phyloP scores from a whole-genome alignment of 1,139 yeast genomes.

The Scheffersomyces cryptocercus region DNA sequence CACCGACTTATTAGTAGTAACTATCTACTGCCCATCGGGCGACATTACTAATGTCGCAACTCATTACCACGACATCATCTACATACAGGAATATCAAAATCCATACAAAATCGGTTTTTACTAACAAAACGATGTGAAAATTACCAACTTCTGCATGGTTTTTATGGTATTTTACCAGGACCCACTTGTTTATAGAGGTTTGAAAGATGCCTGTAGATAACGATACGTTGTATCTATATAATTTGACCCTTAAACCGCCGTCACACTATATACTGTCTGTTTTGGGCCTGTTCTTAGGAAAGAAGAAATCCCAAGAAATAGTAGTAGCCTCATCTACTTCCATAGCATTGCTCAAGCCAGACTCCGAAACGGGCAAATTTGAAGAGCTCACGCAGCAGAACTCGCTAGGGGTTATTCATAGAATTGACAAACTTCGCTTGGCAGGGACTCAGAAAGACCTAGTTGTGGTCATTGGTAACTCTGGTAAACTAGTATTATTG shows the following conservation, averaged over 20 bases:
- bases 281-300: constrained; percentile 68
- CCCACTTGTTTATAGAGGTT: too few species aligned
- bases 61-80: too few species aligned
- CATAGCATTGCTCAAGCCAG: constrained; percentile 53
- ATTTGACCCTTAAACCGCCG: constrained; percentile 64
- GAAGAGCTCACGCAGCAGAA: constrained; percentile 42
- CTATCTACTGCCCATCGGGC: too few species aligned
- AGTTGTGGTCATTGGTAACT: constrained; percentile 74
- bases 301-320: constrained; percentile 60
- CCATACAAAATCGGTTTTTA: too few species aligned
- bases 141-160: too few species aligned
- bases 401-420: constrained; percentile 61
- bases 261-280: constrained; percentile 54
- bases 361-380: constrained; percentile 58
- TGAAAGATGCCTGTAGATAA: constrained; percentile 12
- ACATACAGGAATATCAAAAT: too few species aligned
- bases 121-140: too few species aligned
- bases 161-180: too few species aligned
- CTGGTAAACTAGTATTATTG: constrained; percentile 69
- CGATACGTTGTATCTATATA: constrained; percentile 58
- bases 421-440: constrained; percentile 50
- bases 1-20: too few species aligned
- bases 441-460: constrained; percentile 58
- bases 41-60: too few species aligned
- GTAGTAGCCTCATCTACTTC: constrained; percentile 57